Evolutionary conservation across 805 yeast genomes (phyloP).

Genomic region (Barnettozyma pratensis): DNA sequence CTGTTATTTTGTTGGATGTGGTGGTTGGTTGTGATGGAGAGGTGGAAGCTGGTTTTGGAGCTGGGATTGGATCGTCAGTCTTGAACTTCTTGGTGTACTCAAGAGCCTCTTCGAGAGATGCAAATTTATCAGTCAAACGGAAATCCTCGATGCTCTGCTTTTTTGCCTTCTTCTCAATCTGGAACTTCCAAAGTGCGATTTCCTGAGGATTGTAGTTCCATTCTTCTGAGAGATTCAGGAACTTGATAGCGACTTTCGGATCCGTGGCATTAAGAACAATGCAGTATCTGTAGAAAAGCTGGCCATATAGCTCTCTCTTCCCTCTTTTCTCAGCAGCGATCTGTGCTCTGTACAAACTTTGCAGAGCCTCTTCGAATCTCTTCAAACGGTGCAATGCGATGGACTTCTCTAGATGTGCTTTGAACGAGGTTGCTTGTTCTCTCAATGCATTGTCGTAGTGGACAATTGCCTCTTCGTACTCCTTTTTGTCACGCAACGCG

Average conservation of each 20-base stretch:
- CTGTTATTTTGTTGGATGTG: not conserved
- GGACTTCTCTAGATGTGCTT: slow-evolving; percentile 40
- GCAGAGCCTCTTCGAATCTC: slow-evolving; percentile 37
- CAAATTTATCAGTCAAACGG: slow-evolving; percentile 8
- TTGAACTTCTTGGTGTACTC: slow-evolving; percentile 3
- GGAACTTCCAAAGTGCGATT: slow-evolving; percentile 17
- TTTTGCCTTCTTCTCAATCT: slow-evolving; percentile 16
- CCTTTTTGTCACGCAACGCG: slow-evolving; percentile 33
- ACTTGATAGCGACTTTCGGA: slow-evolving; percentile 32
- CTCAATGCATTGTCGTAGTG: slow-evolving; percentile 32
- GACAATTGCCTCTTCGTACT: slow-evolving; percentile 38
- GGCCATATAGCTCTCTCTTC: slow-evolving; percentile 36
- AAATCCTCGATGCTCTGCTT: slow-evolving; percentile 8
- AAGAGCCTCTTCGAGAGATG: slow-evolving; percentile 9
- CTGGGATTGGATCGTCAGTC: not conserved
- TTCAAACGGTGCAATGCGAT: slow-evolving; percentile 39
- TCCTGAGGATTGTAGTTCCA: slow-evolving; percentile 29
- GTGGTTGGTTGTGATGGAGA: slow-evolving; percentile 1
- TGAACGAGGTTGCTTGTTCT: slow-evolving; percentile 39
- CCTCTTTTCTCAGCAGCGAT: slow-evolving; percentile 38
- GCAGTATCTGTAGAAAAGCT: slow-evolving; percentile 42
- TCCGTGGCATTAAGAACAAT: slow-evolving; percentile 34
- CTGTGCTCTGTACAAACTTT: slow-evolving; percentile 39
- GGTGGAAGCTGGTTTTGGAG: not conserved
- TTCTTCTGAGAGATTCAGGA: slow-evolving; percentile 36